A percentile compares a stretch with the other conserved stretches of the same genome.
Evolutionary conservation across 202 grass and related monocot genomes (phyloP).

Genomic region (Dendrocalamus latiflorus): DNA sequence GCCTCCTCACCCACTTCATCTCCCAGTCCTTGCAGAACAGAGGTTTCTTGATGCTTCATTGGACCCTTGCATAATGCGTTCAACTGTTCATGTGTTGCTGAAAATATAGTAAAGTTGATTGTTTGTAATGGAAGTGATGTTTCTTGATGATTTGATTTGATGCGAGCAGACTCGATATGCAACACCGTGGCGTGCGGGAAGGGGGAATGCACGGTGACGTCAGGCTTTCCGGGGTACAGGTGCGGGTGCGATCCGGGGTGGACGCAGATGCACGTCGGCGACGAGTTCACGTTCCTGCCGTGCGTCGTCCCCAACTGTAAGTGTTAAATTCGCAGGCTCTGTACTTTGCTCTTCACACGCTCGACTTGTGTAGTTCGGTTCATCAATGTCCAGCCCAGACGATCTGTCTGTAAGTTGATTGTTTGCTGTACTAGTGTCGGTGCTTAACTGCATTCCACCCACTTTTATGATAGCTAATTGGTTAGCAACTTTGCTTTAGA

Average conservation of each 20-base stretch:
- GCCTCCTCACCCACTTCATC: not conserved
- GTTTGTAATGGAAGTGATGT: not conserved
- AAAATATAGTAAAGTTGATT: not conserved
- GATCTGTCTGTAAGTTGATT: not conserved
- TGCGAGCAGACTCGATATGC: slow-evolving; percentile 54
- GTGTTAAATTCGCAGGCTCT: not conserved
- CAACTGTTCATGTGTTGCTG: not conserved
- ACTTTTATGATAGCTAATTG: not conserved
- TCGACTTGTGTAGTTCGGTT: not conserved
- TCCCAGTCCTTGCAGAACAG: not conserved
- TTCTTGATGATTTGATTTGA: not conserved
- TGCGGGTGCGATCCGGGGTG: slow-evolving; percentile 78
- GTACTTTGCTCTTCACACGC: not conserved
- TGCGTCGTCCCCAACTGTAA: slow-evolving; percentile 96
- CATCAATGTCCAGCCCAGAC: not conserved
- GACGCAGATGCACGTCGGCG: slow-evolving; percentile 66
- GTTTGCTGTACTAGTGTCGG: not conserved
- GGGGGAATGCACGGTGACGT: slow-evolving; percentile 55
- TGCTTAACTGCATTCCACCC: not conserved
- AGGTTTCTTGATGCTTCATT: not conserved
- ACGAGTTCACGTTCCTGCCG: slow-evolving; percentile 62
- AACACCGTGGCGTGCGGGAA: slow-evolving; percentile 60
- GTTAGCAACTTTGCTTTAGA: not conserved
- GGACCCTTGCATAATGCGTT: not conserved
- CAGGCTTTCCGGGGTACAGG: slow-evolving; percentile 44